Percentiles rank a stretch among this genome's conserved stretches.
Evolutionary conservation across 176 grass and related monocot species (phyloP).

Genomic region (Luzula sylvatica): DNA sequence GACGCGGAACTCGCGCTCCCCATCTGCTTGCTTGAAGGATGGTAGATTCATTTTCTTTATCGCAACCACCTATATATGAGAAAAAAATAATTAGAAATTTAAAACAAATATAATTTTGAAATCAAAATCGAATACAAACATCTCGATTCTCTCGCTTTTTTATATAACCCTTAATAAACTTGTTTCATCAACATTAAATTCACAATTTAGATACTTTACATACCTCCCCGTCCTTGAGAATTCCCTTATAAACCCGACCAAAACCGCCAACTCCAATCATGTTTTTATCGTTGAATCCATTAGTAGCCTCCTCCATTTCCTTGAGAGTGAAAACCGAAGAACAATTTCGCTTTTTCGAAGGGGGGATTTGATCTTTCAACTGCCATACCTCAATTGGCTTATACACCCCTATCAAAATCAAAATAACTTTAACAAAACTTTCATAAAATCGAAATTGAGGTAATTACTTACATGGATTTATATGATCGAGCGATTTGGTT

Average conservation of each 20-base stretch:
- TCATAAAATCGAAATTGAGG: background rate
- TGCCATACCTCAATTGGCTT: slow-evolving; percentile 81
- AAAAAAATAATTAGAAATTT: background rate
- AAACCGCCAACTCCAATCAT: slow-evolving; percentile 95
- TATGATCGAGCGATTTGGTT: slow-evolving; percentile 77
- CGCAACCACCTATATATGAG: slow-evolving; percentile 54
- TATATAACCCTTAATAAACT: background rate
- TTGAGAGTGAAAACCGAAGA: slow-evolving; percentile 94
- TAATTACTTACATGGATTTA: slow-evolving; percentile 69
- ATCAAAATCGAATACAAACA: background rate
- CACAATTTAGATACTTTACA: background rate
- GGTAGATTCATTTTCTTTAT: slow-evolving; percentile 99
- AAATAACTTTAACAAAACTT: background rate
- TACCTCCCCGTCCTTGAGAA: slow-evolving; percentile 78
- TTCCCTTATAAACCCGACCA: slow-evolving; percentile 84
- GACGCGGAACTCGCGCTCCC: slow-evolving; percentile 90
- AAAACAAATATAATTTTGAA: background rate
- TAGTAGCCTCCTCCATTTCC: slow-evolving; percentile 92
- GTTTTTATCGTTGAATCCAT: slow-evolving; percentile 61
- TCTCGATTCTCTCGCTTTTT: background rate
- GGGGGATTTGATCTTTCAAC: slow-evolving; percentile 38
- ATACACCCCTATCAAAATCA: slow-evolving; percentile 69
- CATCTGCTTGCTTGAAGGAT: slow-evolving; percentile 47
- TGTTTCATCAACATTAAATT: too few species aligned
- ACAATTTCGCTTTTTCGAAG: slow-evolving; percentile 43